phyloP scores from a whole-genome alignment of 164 flowering plant genomes.

The Liquidambar formosana region DNA sequence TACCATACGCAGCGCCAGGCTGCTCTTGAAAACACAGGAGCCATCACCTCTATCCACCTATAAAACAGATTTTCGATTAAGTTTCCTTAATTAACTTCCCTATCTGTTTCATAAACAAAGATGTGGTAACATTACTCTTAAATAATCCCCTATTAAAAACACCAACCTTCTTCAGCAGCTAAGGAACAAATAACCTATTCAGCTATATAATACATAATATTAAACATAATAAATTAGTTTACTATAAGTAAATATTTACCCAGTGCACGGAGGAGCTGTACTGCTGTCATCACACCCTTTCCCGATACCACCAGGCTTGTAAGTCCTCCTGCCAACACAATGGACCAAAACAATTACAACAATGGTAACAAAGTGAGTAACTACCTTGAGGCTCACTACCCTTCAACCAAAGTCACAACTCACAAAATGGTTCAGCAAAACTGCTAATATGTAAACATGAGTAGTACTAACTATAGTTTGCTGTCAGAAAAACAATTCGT shows the following conservation, averaged over 20 bases:
- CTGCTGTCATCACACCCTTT: slow-evolving; percentile 51
- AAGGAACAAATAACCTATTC: no score
- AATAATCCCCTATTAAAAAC: no score
- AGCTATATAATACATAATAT: no score
- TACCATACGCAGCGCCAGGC: slow-evolving; percentile 92
- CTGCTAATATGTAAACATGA: neutral
- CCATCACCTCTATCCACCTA: slow-evolving; percentile 94
- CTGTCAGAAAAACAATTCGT: neutral
- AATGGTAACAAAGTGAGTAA: neutral
- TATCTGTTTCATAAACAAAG: no score
- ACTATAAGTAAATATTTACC: slow-evolving; percentile 39
- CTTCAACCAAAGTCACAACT: slow-evolving; percentile 4
- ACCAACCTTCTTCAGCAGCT: no score
- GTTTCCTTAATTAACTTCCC: neutral
- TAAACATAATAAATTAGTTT: neutral
- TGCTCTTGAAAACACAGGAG: slow-evolving; percentile 77
- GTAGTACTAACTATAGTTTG: neutral
- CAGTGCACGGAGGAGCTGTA: slow-evolving; percentile 75
- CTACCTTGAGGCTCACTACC: neutral
- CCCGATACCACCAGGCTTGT: slow-evolving; percentile 39
- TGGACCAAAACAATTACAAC: slow-evolving; percentile 3
- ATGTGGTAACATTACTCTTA: no score
- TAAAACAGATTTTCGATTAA: slow-evolving; percentile 4
- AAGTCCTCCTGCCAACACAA: slow-evolving; percentile 48
- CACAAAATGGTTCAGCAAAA: neutral